Base-by-base conservation (phyloP, 768 basidiomycete species). In the Russula ochroleuca region DNA sequence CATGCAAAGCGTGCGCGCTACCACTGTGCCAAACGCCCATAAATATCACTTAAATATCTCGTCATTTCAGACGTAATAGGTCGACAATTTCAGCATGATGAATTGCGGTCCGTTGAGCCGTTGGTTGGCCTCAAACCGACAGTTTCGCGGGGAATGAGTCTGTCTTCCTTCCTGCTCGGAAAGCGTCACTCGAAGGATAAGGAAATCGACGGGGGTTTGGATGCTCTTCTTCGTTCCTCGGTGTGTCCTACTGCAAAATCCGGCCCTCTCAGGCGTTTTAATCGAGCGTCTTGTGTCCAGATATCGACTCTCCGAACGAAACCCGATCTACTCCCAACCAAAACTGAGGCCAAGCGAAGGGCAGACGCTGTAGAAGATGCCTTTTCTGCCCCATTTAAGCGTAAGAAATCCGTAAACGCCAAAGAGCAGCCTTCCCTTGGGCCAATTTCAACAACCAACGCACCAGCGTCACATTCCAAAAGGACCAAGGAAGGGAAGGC, bases 161-260 rank as follows among this genome's bases (percentile, higher is more conserved):
- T 69, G 23, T 69, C 69, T 33, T 61, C 69, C 1, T 66, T 69
- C 53, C 48, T 69, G 13, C 64, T 69, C 15, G 43, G 28, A 51
- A 56, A 57, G 31, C 23, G 25, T 47, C 33, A 33, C 35, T 37
- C 50, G n/a, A 62, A 53, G 41, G 15, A 25, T 14, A 48, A 11
- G 41, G 69, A 69, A 13, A 73, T 85, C 45, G 87, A 88, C 63
- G 72, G 74, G 4, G 87, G 86, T 51, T 77, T 91, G 10, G 86
- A 89, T 69, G 78, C 79, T 28, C 69, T 91, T 33, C 88, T 91
- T 70, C 78, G 78, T 35, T 70, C 79, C 41, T 79, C 80, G 65
- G 85, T 85, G 64, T 67, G 82, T 72, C 47, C n/a, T 35, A 25
- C 23, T 41, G 28, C 25, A 5, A 23, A 13, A n/a, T 9, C 47